Base-by-base conservation (phyloP, 352 stramenopile genomes). In the Pythium coloratum region DNA sequence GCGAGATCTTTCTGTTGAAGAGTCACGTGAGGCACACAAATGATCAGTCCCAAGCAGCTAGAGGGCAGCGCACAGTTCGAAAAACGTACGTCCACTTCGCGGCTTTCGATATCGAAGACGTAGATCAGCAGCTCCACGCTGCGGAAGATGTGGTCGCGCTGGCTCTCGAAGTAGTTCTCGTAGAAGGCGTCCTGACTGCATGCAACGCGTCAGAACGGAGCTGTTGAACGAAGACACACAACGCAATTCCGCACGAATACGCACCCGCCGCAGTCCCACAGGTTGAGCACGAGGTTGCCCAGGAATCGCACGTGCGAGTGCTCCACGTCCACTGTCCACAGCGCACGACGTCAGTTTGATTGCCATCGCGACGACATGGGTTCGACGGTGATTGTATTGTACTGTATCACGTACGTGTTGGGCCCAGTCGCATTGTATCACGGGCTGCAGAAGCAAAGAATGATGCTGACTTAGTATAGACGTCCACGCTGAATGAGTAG, bases 91-190 rank as follows among this genome's bases (percentile, higher is more conserved):
- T 92, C 81, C 24, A 94, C 82, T 55, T 93, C 82, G 34, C 85
- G 82, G 57, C 80, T 92, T 56, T 99, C 96, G 77, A 99, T 99
- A 78, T 99, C 97, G 78, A 99, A 99, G 6, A 99, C 97, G 73
- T 99, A 99, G 75, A 99, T 99, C 36, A 96, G 76, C 58, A 99
- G 72, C 79, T 99, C 97, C 30, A 99, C 98, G 68, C 90, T 98
- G 38, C 97, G 89, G 84, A 99, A 99, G 70, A 99, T 99, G 66
- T 98, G 97, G 71, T 99, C 96, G n/a, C 97, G 88, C 84, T 99
- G 96, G 63, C 91, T 94, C 74, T 99, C 97, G 77, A 99, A 99
- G 85, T 99, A 99, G 74, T 95, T 98, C 70, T 99, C 96, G 75
- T 99, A 99, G 70, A 99, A 99, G 54, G 92, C 94, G 77, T 99